These are phyloP conservation scores for Pythium aphanidermatum DNA, from an alignment of 352 stramenopile species.

Conservation along the genomic window DNA sequence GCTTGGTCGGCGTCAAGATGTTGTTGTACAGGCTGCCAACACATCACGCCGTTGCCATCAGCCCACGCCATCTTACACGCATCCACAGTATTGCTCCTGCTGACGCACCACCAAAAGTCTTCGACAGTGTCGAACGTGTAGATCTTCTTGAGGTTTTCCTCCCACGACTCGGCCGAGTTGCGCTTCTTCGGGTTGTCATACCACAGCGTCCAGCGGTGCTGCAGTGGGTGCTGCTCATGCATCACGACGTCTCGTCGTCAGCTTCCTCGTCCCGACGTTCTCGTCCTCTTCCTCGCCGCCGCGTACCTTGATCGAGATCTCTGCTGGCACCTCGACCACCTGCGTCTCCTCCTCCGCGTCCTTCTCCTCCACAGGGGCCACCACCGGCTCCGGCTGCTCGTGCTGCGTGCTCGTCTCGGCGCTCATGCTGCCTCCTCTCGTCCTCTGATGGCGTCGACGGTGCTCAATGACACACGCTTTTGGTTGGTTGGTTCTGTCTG, in stretches of 20 bases:
- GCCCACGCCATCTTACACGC: background rate
- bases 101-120: conserved; percentile 93
- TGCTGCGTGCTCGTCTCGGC: conserved; percentile 15
- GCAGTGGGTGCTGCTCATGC: conserved; percentile 61
- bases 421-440: conserved; percentile 14
- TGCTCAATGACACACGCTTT: conserved; percentile 18
- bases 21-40: conserved; percentile 89
- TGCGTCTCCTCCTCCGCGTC: conserved; percentile 19
- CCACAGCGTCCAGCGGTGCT: conserved; percentile 86
- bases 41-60: background rate
- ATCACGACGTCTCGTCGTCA: conserved; percentile 17
- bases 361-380: conserved; percentile 34
- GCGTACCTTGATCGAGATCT: conserved; percentile 57
- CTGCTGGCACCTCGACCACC: conserved; percentile 32
- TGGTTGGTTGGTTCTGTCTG: conserved; percentile 29
- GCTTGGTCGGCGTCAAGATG: conserved; percentile 85
- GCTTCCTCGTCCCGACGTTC: background rate
- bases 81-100: background rate
- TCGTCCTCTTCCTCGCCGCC: background rate
- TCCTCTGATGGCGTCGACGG: background rate
- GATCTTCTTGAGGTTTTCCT: conserved; percentile 89
- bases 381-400: conserved; percentile 31
- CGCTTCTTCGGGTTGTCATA: conserved; percentile 90
- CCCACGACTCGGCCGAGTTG: conserved; percentile 81
- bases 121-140: conserved; percentile 95